Evolutionary conservation across 257 asterid species (phyloP).

Genomic region (Catharanthus roseus): DNA sequence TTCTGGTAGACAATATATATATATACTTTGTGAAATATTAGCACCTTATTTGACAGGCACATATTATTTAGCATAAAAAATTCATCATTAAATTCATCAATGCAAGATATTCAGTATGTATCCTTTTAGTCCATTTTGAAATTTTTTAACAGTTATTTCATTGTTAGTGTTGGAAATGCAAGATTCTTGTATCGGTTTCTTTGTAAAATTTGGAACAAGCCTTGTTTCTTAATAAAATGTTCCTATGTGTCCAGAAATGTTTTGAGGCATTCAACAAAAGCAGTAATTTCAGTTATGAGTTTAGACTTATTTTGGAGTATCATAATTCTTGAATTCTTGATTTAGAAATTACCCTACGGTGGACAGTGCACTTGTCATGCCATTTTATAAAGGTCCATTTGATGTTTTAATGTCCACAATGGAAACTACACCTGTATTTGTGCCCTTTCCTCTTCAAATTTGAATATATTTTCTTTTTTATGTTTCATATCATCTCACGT

Average conservation of each 20-base stretch:
- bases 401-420: background rate
- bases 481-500: background rate
- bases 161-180: background rate
- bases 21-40: background rate
- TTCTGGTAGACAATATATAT: conserved; percentile 44
- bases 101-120: background rate
- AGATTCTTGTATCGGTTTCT: background rate
- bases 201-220: background rate
- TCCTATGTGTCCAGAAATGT: too few species aligned
- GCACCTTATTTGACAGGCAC: background rate
- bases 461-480: conserved; percentile 3
- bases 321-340: background rate
- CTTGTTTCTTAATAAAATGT: background rate
- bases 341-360: background rate
- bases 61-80: background rate
- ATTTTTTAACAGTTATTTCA: background rate
- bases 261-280: background rate
- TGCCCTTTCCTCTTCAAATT: background rate
- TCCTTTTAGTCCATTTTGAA: background rate
- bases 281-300: background rate
- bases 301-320: background rate
- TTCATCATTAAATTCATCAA: background rate
- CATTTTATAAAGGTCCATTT: background rate
- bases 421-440: too few species aligned
- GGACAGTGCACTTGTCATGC: background rate